Percentiles rank a stretch among this genome's conserved stretches.
Conservation (phyloP, 495 filamentous ascomycete species). For the Daldinia vernicosa region DNA sequence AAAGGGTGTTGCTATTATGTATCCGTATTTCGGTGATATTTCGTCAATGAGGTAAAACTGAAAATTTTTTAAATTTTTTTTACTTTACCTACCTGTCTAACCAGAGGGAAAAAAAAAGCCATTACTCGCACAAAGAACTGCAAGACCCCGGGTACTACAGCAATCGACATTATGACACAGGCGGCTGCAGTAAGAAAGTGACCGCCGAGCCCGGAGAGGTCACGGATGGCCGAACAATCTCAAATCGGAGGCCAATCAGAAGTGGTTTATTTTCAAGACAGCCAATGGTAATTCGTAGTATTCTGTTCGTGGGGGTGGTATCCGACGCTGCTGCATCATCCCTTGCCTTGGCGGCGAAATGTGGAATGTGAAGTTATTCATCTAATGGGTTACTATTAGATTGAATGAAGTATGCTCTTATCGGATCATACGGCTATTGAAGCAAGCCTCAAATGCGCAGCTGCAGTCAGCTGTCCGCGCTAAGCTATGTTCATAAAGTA, state of each 20-base stretch:
- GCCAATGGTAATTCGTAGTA: constrained; percentile 11
- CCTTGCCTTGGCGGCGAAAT: constrained; percentile 30
- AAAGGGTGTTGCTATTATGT: too few relatives aligned
- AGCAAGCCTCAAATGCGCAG: constrained; percentile 21
- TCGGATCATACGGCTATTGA: constrained; percentile 14
- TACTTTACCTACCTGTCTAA: neutral
- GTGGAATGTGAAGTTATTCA: constrained; percentile 29
- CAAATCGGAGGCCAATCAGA: constrained; percentile 36
- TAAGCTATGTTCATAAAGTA: neutral
- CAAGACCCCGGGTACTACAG: constrained; percentile 11
- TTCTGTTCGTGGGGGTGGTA: constrained; percentile 34
- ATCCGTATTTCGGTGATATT: too few relatives aligned
- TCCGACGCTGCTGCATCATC: constrained; percentile 25
- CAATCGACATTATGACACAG: constrained; percentile 23
- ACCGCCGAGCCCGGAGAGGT: constrained; percentile 40
- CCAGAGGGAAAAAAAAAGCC: neutral
- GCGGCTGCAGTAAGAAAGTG: constrained; percentile 26
- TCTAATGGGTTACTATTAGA: neutral
- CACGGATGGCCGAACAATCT: constrained; percentile 41
- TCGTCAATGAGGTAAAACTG: too few relatives aligned
- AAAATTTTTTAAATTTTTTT: neutral
- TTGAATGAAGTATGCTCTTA: constrained; percentile 15
- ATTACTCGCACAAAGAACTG: constrained; percentile 16
- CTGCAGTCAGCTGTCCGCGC: neutral
- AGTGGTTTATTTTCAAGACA: constrained; percentile 16